Conservation (phyloP, 1,139 yeast genomes). For the Nakaseomyces sp. region DNA sequence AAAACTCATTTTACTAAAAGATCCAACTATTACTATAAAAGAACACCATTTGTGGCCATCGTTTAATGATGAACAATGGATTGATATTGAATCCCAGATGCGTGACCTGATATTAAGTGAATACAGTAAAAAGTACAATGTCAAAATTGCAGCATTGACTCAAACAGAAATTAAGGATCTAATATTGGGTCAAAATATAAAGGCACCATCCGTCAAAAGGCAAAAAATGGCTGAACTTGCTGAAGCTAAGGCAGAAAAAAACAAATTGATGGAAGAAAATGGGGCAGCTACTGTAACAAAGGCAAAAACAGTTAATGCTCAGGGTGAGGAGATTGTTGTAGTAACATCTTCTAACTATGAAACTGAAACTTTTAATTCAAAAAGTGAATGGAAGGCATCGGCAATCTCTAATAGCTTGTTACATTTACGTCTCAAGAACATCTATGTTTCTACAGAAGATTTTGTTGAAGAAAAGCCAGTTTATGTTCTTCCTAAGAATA, state of each 20-base stretch:
- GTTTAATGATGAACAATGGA: constrained; percentile 83
- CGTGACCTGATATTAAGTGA: constrained; percentile 82
- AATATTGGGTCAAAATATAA: constrained; percentile 87
- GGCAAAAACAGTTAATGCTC: constrained; percentile 79
- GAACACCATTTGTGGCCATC: constrained; percentile 93
- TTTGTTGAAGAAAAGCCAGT: constrained; percentile 51
- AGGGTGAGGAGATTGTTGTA: constrained; percentile 92
- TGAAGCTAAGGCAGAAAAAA: constrained; percentile 38
- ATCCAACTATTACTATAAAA: constrained; percentile 55
- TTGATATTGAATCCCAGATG: constrained; percentile 74
- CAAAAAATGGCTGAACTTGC: constrained; percentile 77
- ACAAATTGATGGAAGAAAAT: constrained; percentile 19
- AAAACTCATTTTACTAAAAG: constrained; percentile 68
- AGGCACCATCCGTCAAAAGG: constrained; percentile 79
- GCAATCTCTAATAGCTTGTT: constrained; percentile 74
- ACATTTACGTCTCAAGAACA: constrained; percentile 65
- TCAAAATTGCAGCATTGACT: constrained; percentile 78
- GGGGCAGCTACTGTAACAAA: constrained; percentile 60
- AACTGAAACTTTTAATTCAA: constrained; percentile 72
- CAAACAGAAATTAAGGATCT: constrained; percentile 91
- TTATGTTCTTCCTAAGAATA: constrained; percentile 72
- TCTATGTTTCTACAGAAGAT: constrained; percentile 59
- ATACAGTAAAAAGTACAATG: constrained; percentile 77
- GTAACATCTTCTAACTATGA: constrained; percentile 89
- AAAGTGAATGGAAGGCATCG: constrained; percentile 84